phyloP scores from a whole-genome alignment of 106 monocot genomes.

The Acorus calamus region DNA sequence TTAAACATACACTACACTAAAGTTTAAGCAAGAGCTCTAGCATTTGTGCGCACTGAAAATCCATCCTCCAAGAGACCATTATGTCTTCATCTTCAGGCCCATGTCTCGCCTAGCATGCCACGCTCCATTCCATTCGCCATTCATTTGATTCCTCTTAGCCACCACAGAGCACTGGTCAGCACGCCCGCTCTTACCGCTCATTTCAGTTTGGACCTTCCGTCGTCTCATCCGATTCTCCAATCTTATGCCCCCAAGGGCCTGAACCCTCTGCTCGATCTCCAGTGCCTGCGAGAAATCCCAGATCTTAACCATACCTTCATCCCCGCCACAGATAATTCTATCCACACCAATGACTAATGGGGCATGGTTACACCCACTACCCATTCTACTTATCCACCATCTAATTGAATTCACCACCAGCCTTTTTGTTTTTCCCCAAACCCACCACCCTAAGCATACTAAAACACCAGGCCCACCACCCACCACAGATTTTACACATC shows the following conservation, averaged over 20 bases:
- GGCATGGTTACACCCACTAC: too few species aligned
- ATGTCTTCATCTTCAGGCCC: constrained; percentile 38
- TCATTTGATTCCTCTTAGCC: constrained; percentile 41
- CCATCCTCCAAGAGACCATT: background rate
- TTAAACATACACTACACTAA: too few species aligned
- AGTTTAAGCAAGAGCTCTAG: too few species aligned
- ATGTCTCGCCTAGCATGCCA: constrained; percentile 44
- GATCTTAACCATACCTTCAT: constrained; percentile 56
- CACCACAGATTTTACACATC: too few species aligned
- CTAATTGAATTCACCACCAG: too few species aligned
- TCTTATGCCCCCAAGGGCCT: constrained; percentile 36
- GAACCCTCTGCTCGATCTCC: constrained; percentile 57
- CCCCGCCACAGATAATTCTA: constrained; percentile 71
- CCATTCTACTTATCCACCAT: too few species aligned
- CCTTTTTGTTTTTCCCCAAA: too few species aligned
- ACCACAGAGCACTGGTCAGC: constrained; percentile 38
- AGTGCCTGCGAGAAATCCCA: constrained; percentile 83
- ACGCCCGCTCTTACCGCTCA: constrained; percentile 32
- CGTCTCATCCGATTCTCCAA: constrained; percentile 75
- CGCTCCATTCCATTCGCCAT: constrained; percentile 30
- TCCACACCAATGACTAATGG: constrained; percentile 56
- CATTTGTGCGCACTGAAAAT: too few species aligned
- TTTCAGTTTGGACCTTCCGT: constrained; percentile 50
- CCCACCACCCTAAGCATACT: too few species aligned
- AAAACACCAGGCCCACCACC: too few species aligned